phyloP scores from a whole-genome alignment of 352 stramenopile species.

The Pythium insidiosum region DNA sequence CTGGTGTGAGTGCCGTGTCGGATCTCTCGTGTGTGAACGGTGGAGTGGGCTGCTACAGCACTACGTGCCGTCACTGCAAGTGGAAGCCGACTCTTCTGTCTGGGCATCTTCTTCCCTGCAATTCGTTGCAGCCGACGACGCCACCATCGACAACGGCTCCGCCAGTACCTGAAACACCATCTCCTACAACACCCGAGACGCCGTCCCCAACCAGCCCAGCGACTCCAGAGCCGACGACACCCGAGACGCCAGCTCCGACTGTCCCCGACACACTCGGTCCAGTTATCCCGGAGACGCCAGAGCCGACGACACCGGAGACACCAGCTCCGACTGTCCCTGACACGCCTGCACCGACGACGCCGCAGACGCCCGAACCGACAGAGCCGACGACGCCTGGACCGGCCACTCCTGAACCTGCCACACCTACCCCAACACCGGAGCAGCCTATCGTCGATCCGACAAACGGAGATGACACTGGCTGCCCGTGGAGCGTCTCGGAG shows the following conservation, averaged over 20 bases:
- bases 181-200: background rate
- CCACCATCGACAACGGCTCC: too few relatives aligned
- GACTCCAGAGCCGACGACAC: too few relatives aligned
- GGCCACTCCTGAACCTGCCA: too few relatives aligned
- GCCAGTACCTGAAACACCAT: background rate
- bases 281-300: too few relatives aligned
- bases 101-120: slow-evolving; percentile 1
- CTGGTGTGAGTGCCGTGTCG: slow-evolving; percentile 13
- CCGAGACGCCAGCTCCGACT: too few relatives aligned
- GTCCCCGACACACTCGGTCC: too few relatives aligned
- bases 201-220: background rate
- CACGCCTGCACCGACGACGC: too few relatives aligned
- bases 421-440: too few relatives aligned
- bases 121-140: background rate
- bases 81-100: slow-evolving; percentile 2
- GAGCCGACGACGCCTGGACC: too few relatives aligned
- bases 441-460: slow-evolving; percentile 1
- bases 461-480: slow-evolving; percentile 4
- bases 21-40: slow-evolving; percentile 2
- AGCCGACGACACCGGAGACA: too few relatives aligned
- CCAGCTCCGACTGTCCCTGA: too few relatives aligned
- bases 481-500: slow-evolving; percentile 6
- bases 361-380: too few relatives aligned
- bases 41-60: slow-evolving; percentile 5
- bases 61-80: slow-evolving; percentile 8